These are phyloP conservation scores for Neocucurbitaria cava DNA, from an alignment of 2,329 filamentous ascomycete genomes.

Conservation along the genomic window DNA sequence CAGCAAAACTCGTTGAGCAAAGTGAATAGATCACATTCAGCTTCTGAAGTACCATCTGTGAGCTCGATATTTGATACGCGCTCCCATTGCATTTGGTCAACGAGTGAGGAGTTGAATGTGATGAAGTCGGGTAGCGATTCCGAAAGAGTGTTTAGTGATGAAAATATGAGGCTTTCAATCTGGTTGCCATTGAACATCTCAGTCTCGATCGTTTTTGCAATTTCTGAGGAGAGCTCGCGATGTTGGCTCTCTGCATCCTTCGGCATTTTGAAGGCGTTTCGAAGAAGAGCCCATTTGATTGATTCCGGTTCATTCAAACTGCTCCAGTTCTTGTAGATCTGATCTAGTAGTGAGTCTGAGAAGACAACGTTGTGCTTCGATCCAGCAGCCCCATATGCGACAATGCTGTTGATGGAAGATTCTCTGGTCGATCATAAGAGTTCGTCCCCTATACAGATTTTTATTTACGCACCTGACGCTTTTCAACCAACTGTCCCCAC, in stretches of 20 bases:
- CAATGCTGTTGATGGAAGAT: constrained; percentile 51
- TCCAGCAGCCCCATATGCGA: constrained; percentile 59
- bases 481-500: constrained; percentile 54
- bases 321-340: constrained; percentile 28
- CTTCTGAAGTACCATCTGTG: constrained; percentile 52
- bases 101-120: constrained; percentile 64
- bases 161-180: constrained; percentile 49
- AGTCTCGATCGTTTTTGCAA: constrained; percentile 41
- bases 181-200: constrained; percentile 58
- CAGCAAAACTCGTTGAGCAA: constrained; percentile 66
- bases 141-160: constrained; percentile 39
- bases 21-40: constrained; percentile 53
- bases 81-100: constrained; percentile 71
- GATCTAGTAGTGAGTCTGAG: constrained; percentile 55
- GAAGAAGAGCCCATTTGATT: constrained; percentile 29
- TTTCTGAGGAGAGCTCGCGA: constrained; percentile 37
- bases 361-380: constrained; percentile 59
- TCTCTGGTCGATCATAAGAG: constrained; percentile 32
- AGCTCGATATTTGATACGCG: constrained; percentile 57
- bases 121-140: constrained; percentile 62
- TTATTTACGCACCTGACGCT: constrained; percentile 47
- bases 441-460: not conserved
- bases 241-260: constrained; percentile 25
- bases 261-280: constrained; percentile 40
- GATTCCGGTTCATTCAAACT: constrained; percentile 27